A percentile compares a stretch with the other conserved stretches of the same genome.
Conservation (phyloP, 2,329 filamentous ascomycete genomes). For the Ophiostoma sp. region DNA sequence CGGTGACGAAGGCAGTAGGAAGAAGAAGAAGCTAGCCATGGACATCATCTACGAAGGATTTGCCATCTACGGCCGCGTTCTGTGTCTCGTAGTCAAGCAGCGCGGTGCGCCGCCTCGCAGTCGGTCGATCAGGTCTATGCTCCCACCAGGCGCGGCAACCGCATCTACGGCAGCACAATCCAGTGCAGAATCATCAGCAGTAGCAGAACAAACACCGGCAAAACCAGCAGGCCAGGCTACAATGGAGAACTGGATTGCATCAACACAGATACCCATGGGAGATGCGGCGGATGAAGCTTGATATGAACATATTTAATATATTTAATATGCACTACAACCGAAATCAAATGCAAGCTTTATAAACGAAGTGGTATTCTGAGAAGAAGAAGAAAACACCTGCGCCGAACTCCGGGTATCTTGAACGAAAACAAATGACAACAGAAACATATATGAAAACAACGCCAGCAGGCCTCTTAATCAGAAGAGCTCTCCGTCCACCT, state of each 20-base stretch:
- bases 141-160: constrained; percentile 27
- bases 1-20: constrained; percentile 46
- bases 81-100: constrained; percentile 83
- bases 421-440: neutral
- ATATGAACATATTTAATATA: neutral
- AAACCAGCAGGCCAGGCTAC: constrained; percentile 55
- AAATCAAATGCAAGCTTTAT: neutral
- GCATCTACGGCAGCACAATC: constrained; percentile 23
- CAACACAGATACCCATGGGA: constrained; percentile 58
- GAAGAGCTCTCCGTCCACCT: neutral
- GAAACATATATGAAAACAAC: neutral
- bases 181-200: constrained; percentile 24
- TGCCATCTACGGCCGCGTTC: constrained; percentile 85
- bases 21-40: constrained; percentile 88
- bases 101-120: constrained; percentile 43
- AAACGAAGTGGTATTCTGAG: neutral
- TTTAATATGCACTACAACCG: neutral
- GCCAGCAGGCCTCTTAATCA: neutral
- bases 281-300: neutral
- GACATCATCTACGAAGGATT: constrained; percentile 91
- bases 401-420: neutral
- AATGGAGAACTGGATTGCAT: constrained; percentile 82
- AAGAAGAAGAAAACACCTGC: neutral
- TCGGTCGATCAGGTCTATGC: constrained; percentile 20
- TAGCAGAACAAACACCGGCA: constrained; percentile 29